A percentile compares a stretch with the other conserved stretches of the same genome.
Conservation (phyloP, 2,329 filamentous ascomycete species). For the Ilyonectria sp. region DNA sequence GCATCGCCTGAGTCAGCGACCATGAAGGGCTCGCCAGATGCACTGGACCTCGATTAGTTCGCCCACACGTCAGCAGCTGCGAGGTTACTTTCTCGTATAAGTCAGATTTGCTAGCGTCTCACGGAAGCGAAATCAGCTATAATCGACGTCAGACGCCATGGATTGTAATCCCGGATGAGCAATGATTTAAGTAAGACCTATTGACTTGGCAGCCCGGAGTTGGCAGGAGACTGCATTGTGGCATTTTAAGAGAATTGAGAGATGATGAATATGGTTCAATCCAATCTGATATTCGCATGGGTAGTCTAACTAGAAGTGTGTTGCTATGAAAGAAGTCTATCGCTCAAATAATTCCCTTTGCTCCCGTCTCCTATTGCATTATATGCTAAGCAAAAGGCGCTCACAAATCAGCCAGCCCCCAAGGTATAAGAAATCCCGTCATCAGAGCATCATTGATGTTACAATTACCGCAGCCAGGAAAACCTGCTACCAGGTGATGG, state of each 20-base stretch:
- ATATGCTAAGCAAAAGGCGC: neutral
- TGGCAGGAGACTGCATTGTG: neutral
- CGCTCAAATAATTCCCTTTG: neutral
- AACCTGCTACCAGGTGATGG: slow-evolving; percentile 47
- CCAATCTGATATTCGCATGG: neutral
- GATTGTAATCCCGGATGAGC: neutral
- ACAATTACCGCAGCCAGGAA: neutral
- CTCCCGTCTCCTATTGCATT: neutral
- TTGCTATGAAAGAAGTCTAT: neutral
- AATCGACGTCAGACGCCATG: neutral
- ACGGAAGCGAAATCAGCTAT: slow-evolving; percentile 7
- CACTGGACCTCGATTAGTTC: neutral
- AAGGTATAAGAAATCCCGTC: neutral
- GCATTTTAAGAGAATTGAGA: neutral
- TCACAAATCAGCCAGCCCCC: neutral
- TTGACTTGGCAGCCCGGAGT: neutral
- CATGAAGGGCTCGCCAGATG: neutral
- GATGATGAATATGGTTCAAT: neutral
- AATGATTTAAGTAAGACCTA: neutral
- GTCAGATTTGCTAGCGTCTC: slow-evolving; percentile 1
- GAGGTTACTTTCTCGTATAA: neutral
- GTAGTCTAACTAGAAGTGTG: neutral
- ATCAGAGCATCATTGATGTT: neutral
- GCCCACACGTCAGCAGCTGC: slow-evolving; percentile 1
- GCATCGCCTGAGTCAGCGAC: neutral